Evolutionary conservation across 495 filamentous ascomycete species (phyloP), one percentile per base, ranked within the genome.

Genomic region (Xylaria bambusicola): DNA sequence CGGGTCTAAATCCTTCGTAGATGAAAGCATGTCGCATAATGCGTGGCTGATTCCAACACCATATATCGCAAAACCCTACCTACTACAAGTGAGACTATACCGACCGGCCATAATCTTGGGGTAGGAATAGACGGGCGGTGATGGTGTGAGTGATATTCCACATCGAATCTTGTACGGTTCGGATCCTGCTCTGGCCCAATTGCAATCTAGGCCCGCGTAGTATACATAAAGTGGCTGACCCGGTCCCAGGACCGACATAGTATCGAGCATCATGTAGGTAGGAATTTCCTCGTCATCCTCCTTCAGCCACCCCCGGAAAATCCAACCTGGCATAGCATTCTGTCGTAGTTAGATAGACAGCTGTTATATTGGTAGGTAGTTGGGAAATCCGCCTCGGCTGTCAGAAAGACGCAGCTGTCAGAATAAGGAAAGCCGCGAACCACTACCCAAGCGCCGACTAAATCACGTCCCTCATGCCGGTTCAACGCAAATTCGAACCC

Each of bases 71-170:
- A 38, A 38, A n/a, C n/a, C n/a, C 42, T 36, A 33, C 9, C 24
- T 10, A 38, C 33, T 6, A 44, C 13, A 21, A 26, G 49, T 51
- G 56, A 51, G 29, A 33, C 5, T 5, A 33, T 46, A 58, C n/a
- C n/a, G n/a, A n/a, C n/a, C 36, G 33, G 17, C 44, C 45, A 38
- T 58, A 24, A 51, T 46, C 46, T 51, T 50, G 45, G 55, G 44
- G 24, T 29, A 50, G 20, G n/a, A n/a, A n/a, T n/a, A n/a, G n/a
- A n/a, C n/a, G n/a, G n/a, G n/a, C n/a, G n/a, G 5, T 49, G 17
- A 24, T 58, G 46, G 44, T 51, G 45, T 58, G 56, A 58, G 56
- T 51, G 56, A 58, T 58, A 51, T 58, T 58, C 46, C 46, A 18
- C 23, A 13, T 41, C 45, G 33, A 21, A 13, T 7, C 12, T 2